Conservation (phyloP, 2,329 filamentous ascomycete genomes). For the Triangularia setosa region DNA sequence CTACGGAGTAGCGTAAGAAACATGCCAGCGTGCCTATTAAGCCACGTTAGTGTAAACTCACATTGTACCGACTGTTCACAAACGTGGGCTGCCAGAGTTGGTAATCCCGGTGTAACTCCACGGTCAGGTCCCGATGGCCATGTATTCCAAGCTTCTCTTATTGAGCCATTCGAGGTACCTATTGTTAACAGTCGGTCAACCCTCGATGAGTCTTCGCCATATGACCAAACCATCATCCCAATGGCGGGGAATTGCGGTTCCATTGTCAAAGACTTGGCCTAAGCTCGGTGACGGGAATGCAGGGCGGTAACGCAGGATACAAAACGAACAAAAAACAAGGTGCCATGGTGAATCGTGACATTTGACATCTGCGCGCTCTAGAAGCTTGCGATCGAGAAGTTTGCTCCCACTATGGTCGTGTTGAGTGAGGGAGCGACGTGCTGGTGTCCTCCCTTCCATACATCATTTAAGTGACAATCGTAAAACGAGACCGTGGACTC, state of each 20-base stretch:
- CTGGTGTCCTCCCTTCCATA: slow-evolving; percentile 13
- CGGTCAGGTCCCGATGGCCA: too few relatives aligned
- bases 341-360: slow-evolving; percentile 14
- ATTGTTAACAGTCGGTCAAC: neutral
- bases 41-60: neutral
- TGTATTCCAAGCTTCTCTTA: neutral
- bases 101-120: neutral
- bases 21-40: neutral
- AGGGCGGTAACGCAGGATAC: neutral
- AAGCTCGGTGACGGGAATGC: neutral
- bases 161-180: neutral
- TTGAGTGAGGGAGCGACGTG: slow-evolving; percentile 10
- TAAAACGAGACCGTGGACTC: slow-evolving; percentile 18
- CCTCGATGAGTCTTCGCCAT: neutral
- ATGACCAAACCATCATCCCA: slow-evolving; percentile 5
- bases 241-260: slow-evolving; percentile 1
- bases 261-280: slow-evolving; percentile 10
- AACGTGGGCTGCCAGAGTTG: neutral
- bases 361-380: slow-evolving; percentile 16
- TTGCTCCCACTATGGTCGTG: slow-evolving; percentile 16
- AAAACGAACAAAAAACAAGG: slow-evolving; percentile 5
- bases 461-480: slow-evolving; percentile 19
- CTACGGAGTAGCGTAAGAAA: neutral
- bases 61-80: neutral
- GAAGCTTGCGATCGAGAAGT: slow-evolving; percentile 14